Evolutionary conservation across 805 yeast species (phyloP).

Genomic region (Jamesozyma lodderae): DNA sequence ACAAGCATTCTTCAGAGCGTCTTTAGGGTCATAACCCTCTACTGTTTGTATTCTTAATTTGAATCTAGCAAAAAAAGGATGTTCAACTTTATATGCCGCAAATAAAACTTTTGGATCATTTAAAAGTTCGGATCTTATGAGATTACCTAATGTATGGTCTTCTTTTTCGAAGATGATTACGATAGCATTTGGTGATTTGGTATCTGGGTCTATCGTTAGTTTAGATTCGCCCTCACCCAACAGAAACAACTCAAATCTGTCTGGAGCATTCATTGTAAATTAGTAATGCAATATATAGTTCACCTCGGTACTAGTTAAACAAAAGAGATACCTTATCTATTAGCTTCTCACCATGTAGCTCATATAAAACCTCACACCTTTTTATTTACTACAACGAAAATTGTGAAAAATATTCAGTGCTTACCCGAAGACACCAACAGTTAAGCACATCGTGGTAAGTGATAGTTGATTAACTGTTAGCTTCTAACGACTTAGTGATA

Average conservation of each 20-base stretch:
- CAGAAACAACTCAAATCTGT: constrained; percentile 91
- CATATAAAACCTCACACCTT: no score
- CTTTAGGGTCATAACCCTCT: constrained; percentile 86
- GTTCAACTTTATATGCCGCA: constrained; percentile 97
- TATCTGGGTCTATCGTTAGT: constrained; percentile 85
- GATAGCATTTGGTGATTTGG: constrained; percentile 91
- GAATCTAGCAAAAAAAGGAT: constrained; percentile 93
- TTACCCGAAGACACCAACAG: no score
- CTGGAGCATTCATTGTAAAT: constrained; percentile 90
- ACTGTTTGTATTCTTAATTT: constrained; percentile 92
- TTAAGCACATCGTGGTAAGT: no score
- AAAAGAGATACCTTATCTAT: no score
- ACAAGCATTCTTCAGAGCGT: constrained; percentile 86
- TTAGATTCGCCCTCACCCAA: constrained; percentile 97
- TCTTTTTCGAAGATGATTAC: constrained; percentile 90
- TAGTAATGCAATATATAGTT: no score
- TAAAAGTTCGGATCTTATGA: constrained; percentile 76
- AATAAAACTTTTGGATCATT: constrained; percentile 84
- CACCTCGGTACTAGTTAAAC: no score
- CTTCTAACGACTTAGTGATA: no score
- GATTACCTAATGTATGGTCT: constrained; percentile 92
- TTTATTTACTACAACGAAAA: no score
- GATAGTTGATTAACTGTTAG: no score
- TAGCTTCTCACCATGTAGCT: no score
- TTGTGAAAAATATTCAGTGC: no score